phyloP scores from a whole-genome alignment of 345 rosid genomes.

The Euphorbia tirucalli region DNA sequence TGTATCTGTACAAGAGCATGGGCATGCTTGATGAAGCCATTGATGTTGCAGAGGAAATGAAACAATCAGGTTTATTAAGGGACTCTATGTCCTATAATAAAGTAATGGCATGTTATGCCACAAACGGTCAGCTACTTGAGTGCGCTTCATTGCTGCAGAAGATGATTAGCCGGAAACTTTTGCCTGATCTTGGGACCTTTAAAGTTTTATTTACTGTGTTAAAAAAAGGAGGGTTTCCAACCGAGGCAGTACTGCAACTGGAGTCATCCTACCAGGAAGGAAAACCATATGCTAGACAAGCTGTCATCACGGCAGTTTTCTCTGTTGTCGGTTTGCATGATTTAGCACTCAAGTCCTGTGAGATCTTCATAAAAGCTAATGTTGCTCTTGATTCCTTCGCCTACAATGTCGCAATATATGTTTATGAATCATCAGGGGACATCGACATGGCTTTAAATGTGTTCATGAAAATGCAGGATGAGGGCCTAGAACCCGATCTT shows the following conservation, averaged over 20 bases:
- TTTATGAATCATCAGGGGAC: slow-evolving; percentile 58
- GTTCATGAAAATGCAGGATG: slow-evolving; percentile 81
- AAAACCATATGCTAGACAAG: slow-evolving; percentile 63
- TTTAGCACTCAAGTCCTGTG: slow-evolving; percentile 57
- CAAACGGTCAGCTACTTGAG: slow-evolving; percentile 59
- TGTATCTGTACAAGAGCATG: slow-evolving; percentile 72
- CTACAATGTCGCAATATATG: slow-evolving; percentile 69
- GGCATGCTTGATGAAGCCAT: slow-evolving; percentile 84
- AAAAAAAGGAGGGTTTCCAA: slow-evolving; percentile 69
- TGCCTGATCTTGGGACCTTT: slow-evolving; percentile 62
- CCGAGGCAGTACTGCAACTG: slow-evolving; percentile 73
- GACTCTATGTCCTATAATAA: slow-evolving; percentile 67
- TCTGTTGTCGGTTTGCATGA: slow-evolving; percentile 64
- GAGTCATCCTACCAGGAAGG: slow-evolving; percentile 58
- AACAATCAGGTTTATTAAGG: slow-evolving; percentile 51
- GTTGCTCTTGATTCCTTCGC: slow-evolving; percentile 44
- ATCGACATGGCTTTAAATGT: slow-evolving; percentile 58
- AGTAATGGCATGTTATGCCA: slow-evolving; percentile 72
- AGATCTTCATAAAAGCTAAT: slow-evolving; percentile 39
- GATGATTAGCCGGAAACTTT: slow-evolving; percentile 60
- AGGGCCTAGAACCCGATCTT: slow-evolving; percentile 67
- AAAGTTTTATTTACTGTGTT: slow-evolving; percentile 58
- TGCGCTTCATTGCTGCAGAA: slow-evolving; percentile 71
- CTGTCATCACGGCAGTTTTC: slow-evolving; percentile 55
- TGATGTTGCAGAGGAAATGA: slow-evolving; percentile 86